Base-by-base conservation (phyloP, 306 rosid genomes). In the Pyrus pyrifolia region DNA sequence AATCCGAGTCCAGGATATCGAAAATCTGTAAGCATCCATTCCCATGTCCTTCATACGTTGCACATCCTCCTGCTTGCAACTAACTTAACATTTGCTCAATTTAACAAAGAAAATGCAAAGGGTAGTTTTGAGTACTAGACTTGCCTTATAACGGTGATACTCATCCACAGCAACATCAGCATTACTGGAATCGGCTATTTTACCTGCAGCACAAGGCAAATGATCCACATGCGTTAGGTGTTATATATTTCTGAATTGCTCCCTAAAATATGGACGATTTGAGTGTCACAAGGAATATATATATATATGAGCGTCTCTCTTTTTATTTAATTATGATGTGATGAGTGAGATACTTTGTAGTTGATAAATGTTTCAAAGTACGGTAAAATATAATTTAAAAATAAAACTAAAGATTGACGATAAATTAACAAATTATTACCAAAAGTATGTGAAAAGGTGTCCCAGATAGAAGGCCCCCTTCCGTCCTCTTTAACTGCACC, bases 1-100 rank as follows among this genome's bases (percentile, higher is more conserved):
- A 78, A 96, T 90, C 33, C 98, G 89, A 75, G 98, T 61, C 98
- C 99, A 96, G 23, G 98, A 87, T 79, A 95, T 95, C 60, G 99
- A 95, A 80, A 95, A 90, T 71, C 97, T 84, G 75, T 89, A 96
- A 70, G 98, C 97, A 78, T 89, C 97, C 93, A 89, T 68, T 71
- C 98, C 98, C 89, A 91, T 57, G 79, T 96, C 90, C 87, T 92
- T 91, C 97, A 96, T 91, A 14, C 89, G 93, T 58, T 89, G 89
- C 44, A 92, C 77, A 53, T 92, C 99, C 78, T 82, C 93, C 99
- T 96, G 86, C 49, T 71, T 74, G 52, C 63, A 76, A 60, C 68
- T 21, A 17, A 22, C 7, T 18, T 49, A 53, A 27, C 30, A 15
- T 38, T 22, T 57, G 33, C 2, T 71, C 15, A 29, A 4, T 18